These are phyloP conservation scores for Vitis hybrid DNA, from an alignment of 177 flowering plant species.

Conservation along the genomic window DNA sequence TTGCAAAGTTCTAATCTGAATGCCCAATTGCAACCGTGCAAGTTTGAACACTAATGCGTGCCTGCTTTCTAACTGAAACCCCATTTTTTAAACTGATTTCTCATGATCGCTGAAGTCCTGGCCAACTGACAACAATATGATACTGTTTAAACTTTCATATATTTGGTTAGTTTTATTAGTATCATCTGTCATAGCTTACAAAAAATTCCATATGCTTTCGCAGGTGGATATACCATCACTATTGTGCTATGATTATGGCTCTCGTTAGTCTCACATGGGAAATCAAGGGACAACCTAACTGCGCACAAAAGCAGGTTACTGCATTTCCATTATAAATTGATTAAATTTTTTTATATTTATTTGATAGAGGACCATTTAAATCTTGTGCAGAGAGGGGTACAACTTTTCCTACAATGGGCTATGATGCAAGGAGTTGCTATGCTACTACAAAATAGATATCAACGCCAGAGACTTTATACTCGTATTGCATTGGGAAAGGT, in stretches of 20 bases:
- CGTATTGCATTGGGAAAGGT: constrained; percentile 99
- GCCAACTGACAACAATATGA: too few species aligned
- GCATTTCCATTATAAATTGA: background rate
- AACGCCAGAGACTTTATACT: constrained; percentile 92
- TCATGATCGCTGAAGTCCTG: too few species aligned
- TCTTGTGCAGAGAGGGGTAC: constrained; percentile 74
- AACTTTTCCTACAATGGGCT: constrained; percentile 90
- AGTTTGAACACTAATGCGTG: too few species aligned
- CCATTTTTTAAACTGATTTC: too few species aligned
- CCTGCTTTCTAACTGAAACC: too few species aligned
- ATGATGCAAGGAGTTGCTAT: constrained; percentile 98
- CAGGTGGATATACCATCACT: constrained; percentile 99
- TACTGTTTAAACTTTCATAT: too few species aligned
- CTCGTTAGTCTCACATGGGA: constrained; percentile 98
- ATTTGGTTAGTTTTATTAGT: too few species aligned
- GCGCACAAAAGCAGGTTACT: constrained; percentile 82
- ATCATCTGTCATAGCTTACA: background rate
- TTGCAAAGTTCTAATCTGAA: too few species aligned
- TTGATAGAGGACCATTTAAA: background rate
- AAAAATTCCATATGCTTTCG: constrained; percentile 16
- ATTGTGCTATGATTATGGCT: constrained; percentile 91
- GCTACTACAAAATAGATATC: constrained; percentile 96
- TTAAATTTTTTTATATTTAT: background rate
- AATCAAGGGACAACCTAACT: constrained; percentile 82
- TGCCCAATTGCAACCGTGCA: too few species aligned